Evolutionary conservation across 2,329 filamentous ascomycete species (phyloP).

Genomic region (Nemania bipapillata): DNA sequence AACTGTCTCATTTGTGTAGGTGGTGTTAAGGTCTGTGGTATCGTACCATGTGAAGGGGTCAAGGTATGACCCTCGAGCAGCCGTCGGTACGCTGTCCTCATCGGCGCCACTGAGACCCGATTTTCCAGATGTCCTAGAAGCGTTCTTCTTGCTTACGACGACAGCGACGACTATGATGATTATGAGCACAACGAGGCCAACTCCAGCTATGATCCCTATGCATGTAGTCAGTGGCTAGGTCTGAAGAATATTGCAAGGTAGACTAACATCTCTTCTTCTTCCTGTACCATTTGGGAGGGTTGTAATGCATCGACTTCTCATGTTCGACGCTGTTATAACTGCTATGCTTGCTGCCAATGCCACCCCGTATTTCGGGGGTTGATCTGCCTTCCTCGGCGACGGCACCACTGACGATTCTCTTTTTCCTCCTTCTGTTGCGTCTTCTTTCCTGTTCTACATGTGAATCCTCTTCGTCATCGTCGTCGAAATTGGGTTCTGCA

Average conservation of each 20-base stretch:
- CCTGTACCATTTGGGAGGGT: conserved; percentile 55
- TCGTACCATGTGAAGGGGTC: conserved; percentile 94
- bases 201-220: conserved; percentile 67
- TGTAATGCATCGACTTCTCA: conserved; percentile 59
- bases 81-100: conserved; percentile 68
- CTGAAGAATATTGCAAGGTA: conserved; percentile 35
- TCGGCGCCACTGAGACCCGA: conserved; percentile 65
- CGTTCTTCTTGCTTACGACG: conserved; percentile 71
- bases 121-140: conserved; percentile 51
- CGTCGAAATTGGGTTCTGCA: conserved; percentile 32
- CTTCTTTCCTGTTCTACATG: conserved; percentile 45
- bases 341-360: conserved; percentile 52
- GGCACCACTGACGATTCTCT: conserved; percentile 75
- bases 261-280: conserved; percentile 72
- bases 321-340: conserved; percentile 64
- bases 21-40: conserved; percentile 90
- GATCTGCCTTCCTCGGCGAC: conserved; percentile 74
- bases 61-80: conserved; percentile 78
- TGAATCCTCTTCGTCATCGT: conserved; percentile 36
- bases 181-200: conserved; percentile 66
- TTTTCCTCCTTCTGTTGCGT: conserved; percentile 60
- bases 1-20: conserved; percentile 85
- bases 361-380: conserved; percentile 57
- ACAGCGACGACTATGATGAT: conserved; percentile 76
- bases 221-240: conserved; percentile 43